Evolutionary conservation across 768 basidiomycete genomes (phyloP), one percentile per base, ranked within the genome.

Genomic region (Boletus speciosus): DNA sequence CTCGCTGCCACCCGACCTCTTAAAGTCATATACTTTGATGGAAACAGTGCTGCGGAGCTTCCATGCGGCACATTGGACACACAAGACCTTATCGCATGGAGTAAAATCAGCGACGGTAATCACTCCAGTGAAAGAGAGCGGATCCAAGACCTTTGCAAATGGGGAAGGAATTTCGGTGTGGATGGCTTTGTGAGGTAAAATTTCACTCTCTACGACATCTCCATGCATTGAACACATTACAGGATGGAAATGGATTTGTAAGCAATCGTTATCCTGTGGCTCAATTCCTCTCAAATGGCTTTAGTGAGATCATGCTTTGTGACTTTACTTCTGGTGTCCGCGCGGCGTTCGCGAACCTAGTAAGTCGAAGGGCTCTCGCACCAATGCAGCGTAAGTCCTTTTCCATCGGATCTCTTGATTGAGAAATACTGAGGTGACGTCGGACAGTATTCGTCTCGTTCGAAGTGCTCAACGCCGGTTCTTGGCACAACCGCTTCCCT

Each of bases 11-110:
- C 60, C 25, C 60, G 66, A 16, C 63, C 77, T 1, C 61, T 82
- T 32, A 77, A 74, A 38, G 62, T 81, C 4, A 53, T 81, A 8
- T 81, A 82, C 55, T 81, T 82, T 39, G 81, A 83, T 46, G 81
- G 81, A 0, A 76, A 65, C 38, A 79, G 79, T 49, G 79, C 76
- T 0, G 74, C 72, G 1, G 80, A 79, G 50, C 65, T 78, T 64
- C 21, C 48, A 15, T 62, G 61, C 1, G 79, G 79, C 0, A 46
- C 75, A 5, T 55, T 81, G 69, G 77, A 81, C 47, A 72, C 66
- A 10, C 80, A 81, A 52, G 80, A 81, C 51, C 61, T 80, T 15
- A 19, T 81, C 5, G 49, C 58, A 21, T 82, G 77, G 78, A 77
- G 77, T 1, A 45, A 59, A 39, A 35, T 67, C 2, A 25, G 48